Evolutionary conservation across 768 basidiomycete genomes (phyloP), one percentile per base, ranked within the genome.

Genomic region (Hericium erinaceus): DNA sequence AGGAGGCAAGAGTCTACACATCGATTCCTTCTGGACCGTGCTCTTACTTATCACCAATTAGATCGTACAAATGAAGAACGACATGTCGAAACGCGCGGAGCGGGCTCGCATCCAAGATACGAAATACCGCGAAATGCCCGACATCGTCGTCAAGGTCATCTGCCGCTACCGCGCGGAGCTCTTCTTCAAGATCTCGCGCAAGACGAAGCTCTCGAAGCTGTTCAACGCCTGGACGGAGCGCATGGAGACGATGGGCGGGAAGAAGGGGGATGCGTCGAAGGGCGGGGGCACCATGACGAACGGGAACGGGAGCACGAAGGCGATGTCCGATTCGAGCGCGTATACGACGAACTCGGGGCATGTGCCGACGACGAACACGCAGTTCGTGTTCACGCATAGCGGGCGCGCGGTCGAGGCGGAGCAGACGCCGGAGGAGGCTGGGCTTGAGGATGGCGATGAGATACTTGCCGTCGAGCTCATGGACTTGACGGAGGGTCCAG

Each of bases 121-220:
- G 64, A 92, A 91, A 70, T 90, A 83, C 66, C 84, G 85, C 57
- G 89, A 92, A 70, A 83, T 82, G 77, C 88, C 89, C n/a, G 89
- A 94, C 67, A 89, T 93, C 59, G 85, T 92, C 54, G 83, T 93
- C 72, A 92, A 91, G 69, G 89, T 94, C 62, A 76, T 87, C 52
- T 93, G 91, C 70, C 85, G 87, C 64, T 92, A 92, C 68, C 87
- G 92, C 48, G 89, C 91, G 4, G 91, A 94, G 65, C 78, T 94
- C 44, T 92, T 89, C 75, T 94, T 94, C 81, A 93, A 92, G 71
- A 90, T 94, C 62, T 89, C 89, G 9, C 86, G 92, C 68, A 92
- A 92, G 72, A 91, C 89, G 26, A 92, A 91, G 68, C 76, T 94
- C 38, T 83, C 85, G 56, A 80, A 87, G 56, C 76, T 93, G 57